These are phyloP conservation scores for Penicillium fimorum DNA, from an alignment of 495 filamentous ascomycete genomes.

Conservation along the genomic window DNA sequence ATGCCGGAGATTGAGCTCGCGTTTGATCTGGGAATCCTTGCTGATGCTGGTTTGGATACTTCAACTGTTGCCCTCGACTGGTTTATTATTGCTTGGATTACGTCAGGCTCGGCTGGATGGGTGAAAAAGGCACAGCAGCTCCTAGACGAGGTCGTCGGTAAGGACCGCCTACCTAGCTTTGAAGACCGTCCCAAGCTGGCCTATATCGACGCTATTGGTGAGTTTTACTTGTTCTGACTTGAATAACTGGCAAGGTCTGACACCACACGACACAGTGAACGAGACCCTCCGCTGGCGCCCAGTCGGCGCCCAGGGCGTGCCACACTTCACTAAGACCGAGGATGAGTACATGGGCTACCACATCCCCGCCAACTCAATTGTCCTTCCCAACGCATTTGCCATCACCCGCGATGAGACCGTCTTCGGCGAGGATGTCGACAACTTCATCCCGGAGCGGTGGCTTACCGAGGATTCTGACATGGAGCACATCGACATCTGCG, in stretches of 20 bases:
- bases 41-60: conserved; percentile 39
- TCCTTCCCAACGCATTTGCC: conserved; percentile 13
- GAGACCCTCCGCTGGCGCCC: conserved; percentile 55
- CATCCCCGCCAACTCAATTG: conserved; percentile 16
- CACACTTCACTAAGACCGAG: conserved; percentile 12
- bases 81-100: conserved; percentile 27
- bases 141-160: conserved; percentile 14
- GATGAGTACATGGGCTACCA: conserved; percentile 15
- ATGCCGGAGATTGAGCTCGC: conserved; percentile 27
- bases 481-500: not conserved
- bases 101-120: conserved; percentile 17
- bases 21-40: conserved; percentile 36
- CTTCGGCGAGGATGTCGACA: conserved; percentile 15
- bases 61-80: conserved; percentile 31
- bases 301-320: conserved; percentile 37
- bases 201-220: conserved; percentile 42
- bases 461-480: not conserved
- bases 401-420: conserved; percentile 13
- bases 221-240: not conserved
- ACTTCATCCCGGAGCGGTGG: conserved; percentile 30
- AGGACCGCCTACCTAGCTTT: conserved; percentile 6
- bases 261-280: conserved; percentile 25
- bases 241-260: not conserved
- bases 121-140: conserved; percentile 25
- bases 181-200: conserved; percentile 46